Evolutionary conservation across 169 alveolate genomes (phyloP), one percentile per base, ranked within the genome.

Genomic region (Perkinsus chesapeaki): DNA sequence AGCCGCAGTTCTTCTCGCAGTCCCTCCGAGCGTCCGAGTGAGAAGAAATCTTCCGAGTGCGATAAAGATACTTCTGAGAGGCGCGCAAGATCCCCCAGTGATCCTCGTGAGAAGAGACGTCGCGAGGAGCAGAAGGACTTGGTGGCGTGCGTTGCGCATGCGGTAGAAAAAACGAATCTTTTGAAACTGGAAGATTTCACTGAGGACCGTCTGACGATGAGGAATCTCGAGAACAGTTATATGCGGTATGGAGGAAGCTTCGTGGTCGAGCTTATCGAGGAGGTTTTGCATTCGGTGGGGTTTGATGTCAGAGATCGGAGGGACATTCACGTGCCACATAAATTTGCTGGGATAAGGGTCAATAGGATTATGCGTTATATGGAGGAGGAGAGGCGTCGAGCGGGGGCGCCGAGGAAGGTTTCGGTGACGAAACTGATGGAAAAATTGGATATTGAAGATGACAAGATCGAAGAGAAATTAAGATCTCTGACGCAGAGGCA

Each of bases 371-470:
- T 60, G 82, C 82, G 82, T 34, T 60, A 60, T 16, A 60, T 60
- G 82, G 82, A 60, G 23, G 82, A 60, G 12, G 82, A 60, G 27
- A 27, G 82, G 31, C 12, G 82, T 27, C 12, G 82, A 16, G 12
- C 82, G 82, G 82, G 82, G 31, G 37, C 82, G 23, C 82, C 82
- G 7, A 60, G 23, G 82, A 60, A 60, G 31, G 27, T 60, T 0
- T 60, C 82, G 82, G 82, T 60, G 82, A 60, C 82, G 82, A 60
- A 60, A 60, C 82, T 60, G 82, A 60, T 60, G 82, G 82, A 60
- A 60, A 60, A 60, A 60, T 60, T 27, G 12, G 82, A 60, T 20
- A 60, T 60, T 60, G 27, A 9, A 20, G 82, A 60, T 23, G 82
- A 60, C 27, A 60, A 5, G 82, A 60, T 60, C 37, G 82, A 60